Percentiles rank a stretch among this genome's conserved stretches.
These are phyloP conservation scores for Coniochaeta hoffmannii DNA, from an alignment of 2,329 filamentous ascomycete species.

Conservation along the genomic window DNA sequence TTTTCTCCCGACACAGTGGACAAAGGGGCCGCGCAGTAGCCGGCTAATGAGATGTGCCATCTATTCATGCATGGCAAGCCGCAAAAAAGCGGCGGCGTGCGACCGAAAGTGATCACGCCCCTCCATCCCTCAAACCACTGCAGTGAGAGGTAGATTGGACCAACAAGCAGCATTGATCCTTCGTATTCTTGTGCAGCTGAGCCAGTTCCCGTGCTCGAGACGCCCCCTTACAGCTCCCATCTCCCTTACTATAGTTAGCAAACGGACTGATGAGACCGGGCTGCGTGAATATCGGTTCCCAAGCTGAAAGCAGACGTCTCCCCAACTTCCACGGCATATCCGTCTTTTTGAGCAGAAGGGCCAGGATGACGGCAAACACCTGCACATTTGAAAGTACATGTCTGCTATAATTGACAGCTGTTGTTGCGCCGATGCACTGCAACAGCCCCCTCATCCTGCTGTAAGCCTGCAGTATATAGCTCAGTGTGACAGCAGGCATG, in stretches of 20 bases:
- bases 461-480: background rate
- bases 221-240: too few relatives aligned
- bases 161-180: background rate
- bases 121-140: background rate
- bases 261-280: too few relatives aligned
- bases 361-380: background rate
- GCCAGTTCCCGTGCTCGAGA: background rate
- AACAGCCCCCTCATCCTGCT: background rate
- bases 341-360: too few relatives aligned
- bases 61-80: background rate
- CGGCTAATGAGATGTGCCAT: background rate
- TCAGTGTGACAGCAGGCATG: background rate
- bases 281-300: too few relatives aligned
- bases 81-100: background rate
- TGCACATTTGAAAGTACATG: background rate
- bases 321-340: too few relatives aligned
- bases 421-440: background rate
- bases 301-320: too few relatives aligned
- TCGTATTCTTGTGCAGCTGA: background rate
- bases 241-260: too few relatives aligned
- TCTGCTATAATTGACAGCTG: background rate
- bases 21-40: background rate
- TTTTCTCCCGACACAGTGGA: background rate
- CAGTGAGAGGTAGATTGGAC: background rate
- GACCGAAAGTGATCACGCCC: background rate